Evolutionary conservation across 345 rosid genomes (phyloP).

Genomic region (Gossypium thurberi): DNA sequence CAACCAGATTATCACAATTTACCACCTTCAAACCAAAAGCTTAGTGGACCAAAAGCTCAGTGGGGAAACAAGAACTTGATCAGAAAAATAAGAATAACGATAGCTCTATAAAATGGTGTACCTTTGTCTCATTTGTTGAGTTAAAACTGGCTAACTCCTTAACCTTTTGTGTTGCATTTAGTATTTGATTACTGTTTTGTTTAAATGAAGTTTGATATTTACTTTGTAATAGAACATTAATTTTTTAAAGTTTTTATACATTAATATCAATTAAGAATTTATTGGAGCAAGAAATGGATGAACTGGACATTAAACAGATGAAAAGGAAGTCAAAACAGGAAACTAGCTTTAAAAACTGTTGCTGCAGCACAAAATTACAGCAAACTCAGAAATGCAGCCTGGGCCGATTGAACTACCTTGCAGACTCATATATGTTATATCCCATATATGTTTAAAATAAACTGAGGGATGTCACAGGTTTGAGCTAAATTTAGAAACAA

Average conservation of each 20-base stretch:
- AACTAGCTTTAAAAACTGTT: neutral
- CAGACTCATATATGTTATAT: neutral
- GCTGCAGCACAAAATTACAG: neutral
- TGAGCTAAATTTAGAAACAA: neutral
- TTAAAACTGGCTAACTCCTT: neutral
- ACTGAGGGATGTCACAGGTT: neutral
- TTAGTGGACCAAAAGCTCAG: neutral
- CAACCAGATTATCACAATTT: neutral
- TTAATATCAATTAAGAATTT: neutral
- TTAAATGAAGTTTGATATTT: neutral
- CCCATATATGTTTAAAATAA: neutral
- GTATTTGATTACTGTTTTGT: neutral
- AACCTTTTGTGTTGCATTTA: neutral
- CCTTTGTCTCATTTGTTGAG: neutral
- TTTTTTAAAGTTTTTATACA: neutral
- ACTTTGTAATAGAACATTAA: neutral
- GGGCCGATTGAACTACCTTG: neutral
- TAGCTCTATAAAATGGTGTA: neutral
- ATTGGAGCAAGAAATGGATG: neutral
- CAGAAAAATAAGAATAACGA: neutral
- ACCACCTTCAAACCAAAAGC: conserved; percentile 3
- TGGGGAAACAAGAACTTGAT: neutral
- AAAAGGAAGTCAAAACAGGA: neutral
- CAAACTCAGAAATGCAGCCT: neutral
- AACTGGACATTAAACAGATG: neutral